These are phyloP conservation scores for Elymus sibiricus DNA, from an alignment of 176 grass and related monocot genomes.

Conservation along the genomic window DNA sequence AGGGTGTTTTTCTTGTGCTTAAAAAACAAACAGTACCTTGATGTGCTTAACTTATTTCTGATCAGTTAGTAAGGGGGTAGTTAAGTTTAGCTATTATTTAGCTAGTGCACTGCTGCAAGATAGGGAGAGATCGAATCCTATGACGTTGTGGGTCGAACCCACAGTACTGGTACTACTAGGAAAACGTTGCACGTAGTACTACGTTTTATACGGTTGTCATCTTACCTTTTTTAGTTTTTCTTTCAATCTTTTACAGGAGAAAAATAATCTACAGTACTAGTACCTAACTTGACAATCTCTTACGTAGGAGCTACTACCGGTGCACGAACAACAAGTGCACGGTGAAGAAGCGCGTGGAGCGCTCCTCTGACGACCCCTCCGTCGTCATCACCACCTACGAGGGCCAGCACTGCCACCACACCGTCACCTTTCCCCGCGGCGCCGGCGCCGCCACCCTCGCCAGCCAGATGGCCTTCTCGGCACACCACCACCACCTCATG, in stretches of 20 bases:
- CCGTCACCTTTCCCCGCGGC: slow-evolving; percentile 37
- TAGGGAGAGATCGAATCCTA: background rate
- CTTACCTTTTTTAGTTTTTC: background rate
- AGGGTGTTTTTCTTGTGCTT: too few relatives aligned
- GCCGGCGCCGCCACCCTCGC: background rate
- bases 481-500: slow-evolving; percentile 13
- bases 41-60: background rate
- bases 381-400: slow-evolving; percentile 83
- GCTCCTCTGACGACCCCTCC: slow-evolving; percentile 61
- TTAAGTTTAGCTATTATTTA: background rate
- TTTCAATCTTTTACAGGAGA: background rate
- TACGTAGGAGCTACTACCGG: slow-evolving; percentile 70
- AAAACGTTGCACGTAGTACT: too few relatives aligned
- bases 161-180: background rate
- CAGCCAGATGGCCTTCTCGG: slow-evolving; percentile 22
- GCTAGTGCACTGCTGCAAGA: background rate
- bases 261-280: background rate
- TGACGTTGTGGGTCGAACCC: background rate
- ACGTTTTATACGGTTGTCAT: background rate
- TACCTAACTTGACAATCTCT: background rate
- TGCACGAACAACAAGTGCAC: slow-evolving; percentile 74
- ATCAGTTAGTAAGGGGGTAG: background rate
- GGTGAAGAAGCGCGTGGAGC: slow-evolving; percentile 84
- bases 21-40: background rate
- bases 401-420: slow-evolving; percentile 85